Percentiles rank a stretch among this genome's conserved stretches.
Conservation (phyloP, 495 filamentous ascomycete genomes). For the Xylaria sp. region DNA sequence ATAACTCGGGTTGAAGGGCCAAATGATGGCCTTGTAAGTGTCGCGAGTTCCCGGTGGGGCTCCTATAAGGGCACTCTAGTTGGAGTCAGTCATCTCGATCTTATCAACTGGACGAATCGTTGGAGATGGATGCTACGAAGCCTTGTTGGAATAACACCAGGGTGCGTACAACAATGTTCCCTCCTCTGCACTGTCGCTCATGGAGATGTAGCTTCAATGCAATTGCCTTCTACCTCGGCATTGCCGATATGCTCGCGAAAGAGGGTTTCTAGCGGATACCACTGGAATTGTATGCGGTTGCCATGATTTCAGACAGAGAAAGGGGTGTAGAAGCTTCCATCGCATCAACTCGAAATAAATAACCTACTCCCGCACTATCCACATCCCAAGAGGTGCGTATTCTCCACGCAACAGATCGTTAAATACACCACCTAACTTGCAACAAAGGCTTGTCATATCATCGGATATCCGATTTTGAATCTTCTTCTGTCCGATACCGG, state of each 20-base stretch:
- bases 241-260: slow-evolving; percentile 83
- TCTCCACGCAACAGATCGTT: background rate
- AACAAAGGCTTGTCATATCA: background rate
- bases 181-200: slow-evolving; percentile 28
- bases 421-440: background rate
- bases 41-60: slow-evolving; percentile 87
- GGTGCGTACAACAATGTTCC: slow-evolving; percentile 55
- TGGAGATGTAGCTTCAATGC: slow-evolving; percentile 79
- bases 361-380: background rate
- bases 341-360: background rate
- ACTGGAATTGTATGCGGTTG: background rate
- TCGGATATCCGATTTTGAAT: background rate
- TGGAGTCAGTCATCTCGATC: slow-evolving; percentile 84
- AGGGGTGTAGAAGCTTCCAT: background rate
- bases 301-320: background rate
- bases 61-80: slow-evolving; percentile 90
- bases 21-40: slow-evolving; percentile 94
- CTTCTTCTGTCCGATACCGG: background rate
- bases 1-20: slow-evolving; percentile 75
- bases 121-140: slow-evolving; percentile 73
- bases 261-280: slow-evolving; percentile 61
- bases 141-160: slow-evolving; percentile 70
- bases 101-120: slow-evolving; percentile 96
- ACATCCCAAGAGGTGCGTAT: background rate
- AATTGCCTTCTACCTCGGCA: slow-evolving; percentile 91